Conservation (phyloP, 345 rosid species). For the Anacardium occidentale region DNA sequence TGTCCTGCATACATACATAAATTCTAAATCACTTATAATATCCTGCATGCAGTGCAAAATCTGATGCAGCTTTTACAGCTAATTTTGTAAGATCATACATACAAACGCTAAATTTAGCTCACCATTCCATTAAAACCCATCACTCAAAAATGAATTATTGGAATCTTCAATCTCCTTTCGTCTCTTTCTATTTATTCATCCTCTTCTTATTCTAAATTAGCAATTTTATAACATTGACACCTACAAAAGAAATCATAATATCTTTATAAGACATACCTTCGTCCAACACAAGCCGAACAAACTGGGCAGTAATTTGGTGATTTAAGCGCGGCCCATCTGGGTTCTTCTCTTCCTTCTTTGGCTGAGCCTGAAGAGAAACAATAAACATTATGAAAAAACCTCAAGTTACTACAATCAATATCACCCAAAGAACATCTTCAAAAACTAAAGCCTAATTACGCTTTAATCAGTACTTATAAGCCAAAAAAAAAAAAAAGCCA, state of each 20-base stretch:
- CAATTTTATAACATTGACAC: neutral
- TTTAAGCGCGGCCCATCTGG: slow-evolving; percentile 36
- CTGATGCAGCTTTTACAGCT: neutral
- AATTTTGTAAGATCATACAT: too few species aligned
- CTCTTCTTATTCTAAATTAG: neutral
- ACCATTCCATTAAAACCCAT: neutral
- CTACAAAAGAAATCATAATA: neutral
- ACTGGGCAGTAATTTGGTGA: slow-evolving; percentile 38
- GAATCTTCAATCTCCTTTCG: neutral
- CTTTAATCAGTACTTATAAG: neutral
- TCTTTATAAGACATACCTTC: slow-evolving; percentile 36
- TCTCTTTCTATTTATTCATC: neutral
- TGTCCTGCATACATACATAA: slow-evolving; percentile 39
- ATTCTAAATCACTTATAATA: neutral
- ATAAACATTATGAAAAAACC: slow-evolving; percentile 2
- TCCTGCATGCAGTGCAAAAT: neutral
- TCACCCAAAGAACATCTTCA: too few species aligned
- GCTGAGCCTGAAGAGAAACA: slow-evolving; percentile 34
- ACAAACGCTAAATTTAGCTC: neutral
- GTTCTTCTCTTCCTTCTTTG: slow-evolving; percentile 36
- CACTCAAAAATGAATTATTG: neutral
- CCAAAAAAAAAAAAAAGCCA: neutral
- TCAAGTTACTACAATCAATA: too few species aligned
- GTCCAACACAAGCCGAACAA: slow-evolving; percentile 52
- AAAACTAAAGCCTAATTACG: neutral